phyloP scores from a whole-genome alignment of 2,329 filamentous ascomycete species.

The Plectosphaerella plurivora region DNA sequence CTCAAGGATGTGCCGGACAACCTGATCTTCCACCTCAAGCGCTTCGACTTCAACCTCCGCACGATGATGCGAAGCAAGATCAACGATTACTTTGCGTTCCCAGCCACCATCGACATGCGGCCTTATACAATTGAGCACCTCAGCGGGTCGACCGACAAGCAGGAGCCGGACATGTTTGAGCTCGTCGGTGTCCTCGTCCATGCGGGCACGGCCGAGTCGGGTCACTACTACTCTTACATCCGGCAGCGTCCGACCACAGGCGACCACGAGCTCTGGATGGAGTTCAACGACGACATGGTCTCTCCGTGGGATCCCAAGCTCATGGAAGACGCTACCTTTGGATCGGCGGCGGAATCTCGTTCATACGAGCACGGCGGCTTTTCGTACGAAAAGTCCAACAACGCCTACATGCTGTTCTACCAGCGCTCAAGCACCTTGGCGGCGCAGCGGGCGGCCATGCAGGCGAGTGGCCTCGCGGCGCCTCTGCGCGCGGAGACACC shows the following conservation, averaged over 20 bases:
- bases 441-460: constrained; percentile 17
- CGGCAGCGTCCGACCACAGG: constrained; percentile 64
- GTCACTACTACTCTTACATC: constrained; percentile 96
- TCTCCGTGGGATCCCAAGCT: constrained; percentile 67
- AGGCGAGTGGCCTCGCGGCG: constrained; percentile 21
- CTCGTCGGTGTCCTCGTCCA: constrained; percentile 94
- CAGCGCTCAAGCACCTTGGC: constrained; percentile 68
- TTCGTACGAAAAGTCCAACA: constrained; percentile 66
- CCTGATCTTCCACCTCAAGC: constrained; percentile 90
- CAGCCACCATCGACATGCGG: constrained; percentile 75
- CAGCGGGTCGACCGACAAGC: constrained; percentile 52
- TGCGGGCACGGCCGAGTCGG: constrained; percentile 85
- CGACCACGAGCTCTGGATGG: constrained; percentile 63
- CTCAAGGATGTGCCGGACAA: constrained; percentile 91
- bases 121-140: constrained; percentile 87
- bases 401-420: constrained; percentile 98
- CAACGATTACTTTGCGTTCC: constrained; percentile 92
- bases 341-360: constrained; percentile 28
- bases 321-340: constrained; percentile 76
- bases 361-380: constrained; percentile 36
- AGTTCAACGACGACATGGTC: constrained; percentile 92
- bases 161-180: constrained; percentile 75
- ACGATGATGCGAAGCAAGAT: constrained; percentile 84
- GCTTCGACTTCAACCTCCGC: constrained; percentile 76
- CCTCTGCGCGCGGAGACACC: constrained; percentile 44